A percentile compares a stretch with the other conserved stretches of the same genome.
Evolutionary conservation across 352 stramenopile species (phyloP).

Genomic region (Globisporangium spiculum): DNA sequence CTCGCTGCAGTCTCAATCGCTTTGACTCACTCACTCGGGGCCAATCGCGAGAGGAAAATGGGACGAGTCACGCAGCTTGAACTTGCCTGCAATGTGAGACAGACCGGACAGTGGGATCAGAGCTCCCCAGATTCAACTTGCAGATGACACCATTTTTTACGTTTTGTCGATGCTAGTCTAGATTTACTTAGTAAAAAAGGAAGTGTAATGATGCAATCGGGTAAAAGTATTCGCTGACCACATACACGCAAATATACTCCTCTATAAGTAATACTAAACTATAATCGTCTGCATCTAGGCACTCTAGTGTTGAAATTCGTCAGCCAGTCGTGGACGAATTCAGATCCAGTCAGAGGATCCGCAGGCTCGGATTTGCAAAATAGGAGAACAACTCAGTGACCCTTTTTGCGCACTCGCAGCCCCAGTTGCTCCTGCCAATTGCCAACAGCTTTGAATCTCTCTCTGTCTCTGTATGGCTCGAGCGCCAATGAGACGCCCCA

Average conservation of each 20-base stretch:
- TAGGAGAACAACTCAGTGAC: not conserved
- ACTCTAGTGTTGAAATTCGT: not conserved
- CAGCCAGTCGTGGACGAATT: slow-evolving; percentile 6
- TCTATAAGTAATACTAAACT: not conserved
- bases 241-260: not conserved
- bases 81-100: slow-evolving; percentile 15
- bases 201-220: not conserved
- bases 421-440: not conserved
- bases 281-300: too few relatives aligned
- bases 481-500: not conserved
- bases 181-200: not conserved
- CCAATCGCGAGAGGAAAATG: slow-evolving; percentile 14
- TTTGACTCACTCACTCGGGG: not conserved
- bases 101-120: slow-evolving; percentile 3
- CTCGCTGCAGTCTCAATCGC: not conserved
- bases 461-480: not conserved
- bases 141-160: not conserved
- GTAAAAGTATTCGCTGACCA: not conserved
- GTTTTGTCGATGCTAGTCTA: not conserved
- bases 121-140: slow-evolving; percentile 9
- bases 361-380: slow-evolving; percentile 1
- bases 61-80: slow-evolving; percentile 17
- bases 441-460: not conserved
- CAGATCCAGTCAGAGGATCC: slow-evolving; percentile 8
- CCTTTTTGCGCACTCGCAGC: not conserved